Percentiles rank a stretch among this genome's conserved stretches.
These are phyloP conservation scores for Choiromyces venosus DNA, from an alignment of 495 filamentous ascomycete species.

Conservation along the genomic window DNA sequence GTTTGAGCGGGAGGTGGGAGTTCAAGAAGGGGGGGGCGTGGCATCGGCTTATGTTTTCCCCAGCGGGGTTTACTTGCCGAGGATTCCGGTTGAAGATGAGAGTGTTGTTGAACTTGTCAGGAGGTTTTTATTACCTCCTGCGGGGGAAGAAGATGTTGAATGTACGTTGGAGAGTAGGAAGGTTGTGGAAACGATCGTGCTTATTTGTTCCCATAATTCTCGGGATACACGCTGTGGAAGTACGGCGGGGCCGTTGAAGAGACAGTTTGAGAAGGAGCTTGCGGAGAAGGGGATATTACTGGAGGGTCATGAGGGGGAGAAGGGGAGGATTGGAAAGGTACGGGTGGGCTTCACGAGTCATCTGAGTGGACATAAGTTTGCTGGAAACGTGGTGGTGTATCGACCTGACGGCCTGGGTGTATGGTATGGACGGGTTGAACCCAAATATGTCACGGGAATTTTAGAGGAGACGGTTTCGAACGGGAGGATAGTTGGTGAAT, in stretches of 20 bases:
- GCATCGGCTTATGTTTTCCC: conserved; percentile 42
- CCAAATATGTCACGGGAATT: conserved; percentile 79
- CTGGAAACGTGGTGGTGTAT: conserved; percentile 90
- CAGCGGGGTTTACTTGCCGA: conserved; percentile 53
- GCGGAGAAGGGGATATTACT: conserved; percentile 27
- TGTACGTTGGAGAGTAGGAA: conserved; percentile 43
- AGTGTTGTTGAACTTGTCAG: conserved; percentile 42
- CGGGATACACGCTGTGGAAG: conserved; percentile 76
- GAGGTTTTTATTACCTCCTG: conserved; percentile 45
- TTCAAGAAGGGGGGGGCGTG: conserved; percentile 10
- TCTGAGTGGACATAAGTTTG: conserved; percentile 87
- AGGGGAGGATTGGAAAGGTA: conserved; percentile 38
- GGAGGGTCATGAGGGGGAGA: conserved; percentile 12
- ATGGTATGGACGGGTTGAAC: conserved; percentile 89
- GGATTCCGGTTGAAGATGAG: conserved; percentile 46
- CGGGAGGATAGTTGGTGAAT: conserved; percentile 67
- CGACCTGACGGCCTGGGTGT: conserved; percentile 79
- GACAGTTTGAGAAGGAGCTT: conserved; percentile 59
- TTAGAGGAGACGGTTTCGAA: conserved; percentile 70
- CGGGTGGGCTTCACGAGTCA: conserved; percentile 76
- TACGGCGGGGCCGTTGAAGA: conserved; percentile 64
- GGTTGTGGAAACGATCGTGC: conserved; percentile 61
- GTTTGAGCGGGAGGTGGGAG: conserved; percentile 21
- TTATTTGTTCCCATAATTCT: conserved; percentile 79
- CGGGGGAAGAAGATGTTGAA: conserved; percentile 5